These are phyloP conservation scores for Babesia bigemina DNA, from an alignment of 169 alveolate genomes.

Conservation along the genomic window DNA sequence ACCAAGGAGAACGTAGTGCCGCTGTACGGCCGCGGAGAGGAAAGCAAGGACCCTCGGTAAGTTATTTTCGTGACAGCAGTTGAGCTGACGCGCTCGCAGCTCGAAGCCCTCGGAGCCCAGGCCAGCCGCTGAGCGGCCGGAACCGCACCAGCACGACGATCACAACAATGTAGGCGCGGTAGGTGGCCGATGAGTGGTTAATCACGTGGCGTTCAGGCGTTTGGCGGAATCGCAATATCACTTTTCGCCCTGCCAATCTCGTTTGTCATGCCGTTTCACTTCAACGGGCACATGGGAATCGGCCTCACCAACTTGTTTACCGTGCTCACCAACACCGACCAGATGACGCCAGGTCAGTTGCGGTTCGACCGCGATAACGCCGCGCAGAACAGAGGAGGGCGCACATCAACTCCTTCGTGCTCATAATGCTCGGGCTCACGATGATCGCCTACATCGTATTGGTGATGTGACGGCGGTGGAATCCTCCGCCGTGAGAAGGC, in stretches of 20 bases:
- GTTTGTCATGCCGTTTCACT: conserved; percentile 31
- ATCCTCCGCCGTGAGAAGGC: not conserved
- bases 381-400: conserved; percentile 60
- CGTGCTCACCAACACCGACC: conserved; percentile 7
- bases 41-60: conserved; percentile 78
- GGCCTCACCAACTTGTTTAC: conserved; percentile 2
- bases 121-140: conserved; percentile 60
- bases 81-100: conserved; percentile 1
- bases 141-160: conserved; percentile 3
- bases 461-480: conserved; percentile 18
- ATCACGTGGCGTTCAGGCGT: conserved; percentile 6
- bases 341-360: conserved; percentile 62
- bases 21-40: conserved; percentile 84
- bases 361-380: too few species aligned
- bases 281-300: not conserved
- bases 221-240: conserved; percentile 53
- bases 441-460: conserved; percentile 52
- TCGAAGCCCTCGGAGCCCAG: conserved; percentile 59
- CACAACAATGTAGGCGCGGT: conserved; percentile 4
- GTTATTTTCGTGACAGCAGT: not conserved
- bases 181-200: not conserved
- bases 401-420: conserved; percentile 37
- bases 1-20: conserved; percentile 91
- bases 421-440: conserved; percentile 38
- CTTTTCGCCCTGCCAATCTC: conserved; percentile 60